phyloP scores from a whole-genome alignment of 768 basidiomycete species.

The Strobilomyces confusus region DNA sequence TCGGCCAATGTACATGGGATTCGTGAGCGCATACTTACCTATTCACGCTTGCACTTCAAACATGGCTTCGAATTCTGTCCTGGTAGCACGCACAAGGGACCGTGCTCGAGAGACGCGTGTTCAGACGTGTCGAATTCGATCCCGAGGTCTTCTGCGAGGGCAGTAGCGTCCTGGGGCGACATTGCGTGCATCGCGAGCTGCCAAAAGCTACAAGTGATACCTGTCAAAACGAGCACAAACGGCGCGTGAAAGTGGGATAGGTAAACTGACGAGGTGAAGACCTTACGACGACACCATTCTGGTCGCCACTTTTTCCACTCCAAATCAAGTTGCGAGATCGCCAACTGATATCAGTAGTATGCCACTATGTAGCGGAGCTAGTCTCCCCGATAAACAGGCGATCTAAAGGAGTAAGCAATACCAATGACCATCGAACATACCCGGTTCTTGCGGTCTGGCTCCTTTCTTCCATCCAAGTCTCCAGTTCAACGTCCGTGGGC shows the following conservation, averaged over 20 bases:
- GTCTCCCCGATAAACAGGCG: constrained; percentile 41
- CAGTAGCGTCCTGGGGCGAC: constrained; percentile 57
- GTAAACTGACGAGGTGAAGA: constrained; percentile 44
- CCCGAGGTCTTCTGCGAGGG: constrained; percentile 75
- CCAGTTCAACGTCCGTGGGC: constrained; percentile 70
- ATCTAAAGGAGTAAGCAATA: constrained; percentile 37
- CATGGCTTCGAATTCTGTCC: constrained; percentile 27
- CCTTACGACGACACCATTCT: constrained; percentile 72
- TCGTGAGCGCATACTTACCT: constrained; percentile 4
- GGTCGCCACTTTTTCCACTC: constrained; percentile 80
- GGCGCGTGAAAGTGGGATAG: background rate
- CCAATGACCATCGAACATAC: constrained; percentile 11
- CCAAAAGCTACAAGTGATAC: constrained; percentile 58
- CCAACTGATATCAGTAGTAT: constrained; percentile 60
- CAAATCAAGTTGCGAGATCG: constrained; percentile 64
- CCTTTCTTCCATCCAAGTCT: constrained; percentile 47
- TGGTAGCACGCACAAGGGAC: constrained; percentile 47
- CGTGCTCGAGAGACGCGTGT: constrained; percentile 60
- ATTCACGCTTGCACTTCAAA: constrained; percentile 52
- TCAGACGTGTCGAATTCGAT: constrained; percentile 76
- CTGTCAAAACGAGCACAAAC: background rate
- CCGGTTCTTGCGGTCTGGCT: constrained; percentile 46
- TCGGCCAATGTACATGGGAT: background rate
- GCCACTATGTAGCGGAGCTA: constrained; percentile 66
- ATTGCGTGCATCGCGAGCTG: constrained; percentile 64